phyloP scores from a whole-genome alignment of 2,329 filamentous ascomycete species.

The Cladophialophora carrionii region DNA sequence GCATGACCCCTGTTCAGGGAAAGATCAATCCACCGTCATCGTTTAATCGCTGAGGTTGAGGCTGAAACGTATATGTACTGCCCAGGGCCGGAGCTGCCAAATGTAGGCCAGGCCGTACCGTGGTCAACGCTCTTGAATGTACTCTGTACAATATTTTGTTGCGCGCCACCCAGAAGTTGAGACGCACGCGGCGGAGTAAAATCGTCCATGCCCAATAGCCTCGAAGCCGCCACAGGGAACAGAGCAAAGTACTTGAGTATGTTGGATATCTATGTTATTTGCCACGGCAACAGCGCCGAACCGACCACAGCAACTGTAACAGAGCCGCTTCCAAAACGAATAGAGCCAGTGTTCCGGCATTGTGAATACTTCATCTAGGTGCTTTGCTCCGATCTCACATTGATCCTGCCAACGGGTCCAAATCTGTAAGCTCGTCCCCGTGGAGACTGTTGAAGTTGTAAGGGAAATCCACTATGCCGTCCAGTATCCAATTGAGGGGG shows the following conservation, averaged over 20 bases:
- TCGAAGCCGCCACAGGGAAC: neutral
- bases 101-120: neutral
- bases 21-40: neutral
- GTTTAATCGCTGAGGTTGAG: neutral
- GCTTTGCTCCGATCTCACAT: slow-evolving; percentile 10
- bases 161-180: neutral
- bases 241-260: neutral
- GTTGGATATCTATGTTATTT: neutral
- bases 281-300: neutral
- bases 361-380: neutral
- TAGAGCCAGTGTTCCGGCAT: neutral
- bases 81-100: neutral
- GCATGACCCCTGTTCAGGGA: too few species aligned
- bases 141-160: neutral
- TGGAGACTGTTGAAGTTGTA: slow-evolving; percentile 49
- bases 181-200: neutral
- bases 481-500: slow-evolving; percentile 89
- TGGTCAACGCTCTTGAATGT: neutral
- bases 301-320: neutral
- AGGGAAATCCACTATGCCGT: slow-evolving; percentile 80
- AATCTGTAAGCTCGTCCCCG: slow-evolving; percentile 17
- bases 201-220: neutral
- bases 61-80: neutral
- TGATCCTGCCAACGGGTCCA: slow-evolving; percentile 24
- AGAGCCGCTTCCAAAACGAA: neutral